Evolutionary conservation across 371 early-diverging fungal species (phyloP), one percentile per base, ranked within the genome.

Genomic region (Mortierella sp.): DNA sequence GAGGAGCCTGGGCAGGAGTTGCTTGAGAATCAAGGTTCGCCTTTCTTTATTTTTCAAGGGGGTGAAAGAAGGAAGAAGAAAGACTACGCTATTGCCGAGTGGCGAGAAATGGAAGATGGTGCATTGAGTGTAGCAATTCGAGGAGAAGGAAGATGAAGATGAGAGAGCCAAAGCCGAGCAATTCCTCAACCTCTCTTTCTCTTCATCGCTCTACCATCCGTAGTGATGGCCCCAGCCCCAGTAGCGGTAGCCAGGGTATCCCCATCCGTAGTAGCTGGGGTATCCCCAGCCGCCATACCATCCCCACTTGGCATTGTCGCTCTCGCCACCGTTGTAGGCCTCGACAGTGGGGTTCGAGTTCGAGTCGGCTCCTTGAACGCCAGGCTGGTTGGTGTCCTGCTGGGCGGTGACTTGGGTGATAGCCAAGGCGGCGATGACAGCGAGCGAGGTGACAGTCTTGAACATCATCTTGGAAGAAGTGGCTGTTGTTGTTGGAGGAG

Each of bases 281-380:
- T 57, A 74, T 28, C 73, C 57, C n/a, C 73, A 53, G 37, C 51
- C 8, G 28, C 71, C 71, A 16, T 50, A 51, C 26, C 55, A 50
- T 9, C 67, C 64, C 74, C 74, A 74, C 51, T 74, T 74, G 67
- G 51, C 19, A 44, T 40, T 44, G 31, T 44, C 59, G 21, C 26
- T 59, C 4, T 44, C 24, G 26, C 43, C 28, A 10, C 46, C 54
- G 0, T 9, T 46, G 10, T 43, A 24, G 43, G 44, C 46, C 61
- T 59, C 61, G 34, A 19, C 34, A n/a, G 57, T 44, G 6, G 40
- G 46, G 51, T 50, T 34, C 31, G 24, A 11, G 21, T 53, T 11
- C 9, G 64, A 59, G 73, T 14, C 31, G 3, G 24, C n/a, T 11
- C 51, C 50, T 46, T 74, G 55, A 21, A 31, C 34, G 34, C 50